Conservation (phyloP, 2,329 filamentous ascomycete species). For the Xylariaceae sp. region DNA sequence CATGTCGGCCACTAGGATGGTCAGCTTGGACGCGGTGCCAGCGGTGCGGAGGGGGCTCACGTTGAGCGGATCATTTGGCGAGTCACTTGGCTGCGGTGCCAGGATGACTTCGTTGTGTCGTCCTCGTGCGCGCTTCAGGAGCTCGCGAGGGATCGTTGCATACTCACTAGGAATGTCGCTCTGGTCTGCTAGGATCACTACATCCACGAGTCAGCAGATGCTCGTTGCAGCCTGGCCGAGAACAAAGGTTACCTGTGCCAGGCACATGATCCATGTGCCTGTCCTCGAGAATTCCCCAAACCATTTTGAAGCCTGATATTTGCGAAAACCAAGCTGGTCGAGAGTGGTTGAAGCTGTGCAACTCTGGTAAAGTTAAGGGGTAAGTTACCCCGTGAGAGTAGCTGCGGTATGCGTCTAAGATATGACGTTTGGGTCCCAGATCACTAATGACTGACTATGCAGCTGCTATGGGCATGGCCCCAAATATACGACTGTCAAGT, state of each 20-base stretch:
- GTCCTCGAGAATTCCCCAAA: slow-evolving; percentile 40
- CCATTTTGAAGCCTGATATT: slow-evolving; percentile 31
- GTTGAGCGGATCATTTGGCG: slow-evolving; percentile 41
- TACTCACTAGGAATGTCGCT: slow-evolving; percentile 39
- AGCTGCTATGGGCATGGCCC: background rate
- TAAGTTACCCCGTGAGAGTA: too few species aligned
- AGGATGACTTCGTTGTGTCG: slow-evolving; percentile 28
- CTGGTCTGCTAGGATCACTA: slow-evolving; percentile 39
- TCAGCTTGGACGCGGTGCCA: too few species aligned
- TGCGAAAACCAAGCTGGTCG: too few species aligned
- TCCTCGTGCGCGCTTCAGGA: slow-evolving; percentile 31
- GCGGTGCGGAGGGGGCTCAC: slow-evolving; percentile 25
- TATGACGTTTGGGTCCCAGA: slow-evolving; percentile 1
- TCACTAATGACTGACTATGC: slow-evolving; percentile 10
- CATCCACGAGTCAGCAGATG: background rate
- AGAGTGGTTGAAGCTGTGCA: too few species aligned
- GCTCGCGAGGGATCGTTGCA: slow-evolving; percentile 31
- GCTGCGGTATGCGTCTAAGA: too few species aligned
- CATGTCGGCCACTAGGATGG: slow-evolving; percentile 34
- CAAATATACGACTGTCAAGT: too few species aligned
- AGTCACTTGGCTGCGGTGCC: slow-evolving; percentile 38
- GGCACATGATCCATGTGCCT: slow-evolving; percentile 37
- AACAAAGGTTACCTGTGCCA: slow-evolving; percentile 33
- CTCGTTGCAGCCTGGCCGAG: background rate
- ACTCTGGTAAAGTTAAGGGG: too few species aligned